Evolutionary conservation across 768 basidiomycete species (phyloP).

Genomic region (Hygrophoropsis aurantiaca): DNA sequence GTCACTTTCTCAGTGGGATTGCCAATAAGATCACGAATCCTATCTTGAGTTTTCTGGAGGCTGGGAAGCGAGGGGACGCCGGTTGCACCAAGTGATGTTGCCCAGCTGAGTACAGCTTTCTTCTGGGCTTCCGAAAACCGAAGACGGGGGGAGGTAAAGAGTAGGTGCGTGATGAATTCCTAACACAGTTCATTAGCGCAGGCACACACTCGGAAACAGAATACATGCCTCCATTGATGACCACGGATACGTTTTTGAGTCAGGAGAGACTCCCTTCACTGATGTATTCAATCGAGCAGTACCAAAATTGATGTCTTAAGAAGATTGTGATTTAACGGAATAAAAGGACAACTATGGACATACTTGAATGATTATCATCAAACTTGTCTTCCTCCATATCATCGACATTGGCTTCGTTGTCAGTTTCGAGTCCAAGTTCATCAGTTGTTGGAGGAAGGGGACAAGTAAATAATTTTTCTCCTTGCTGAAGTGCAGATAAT

Average conservation of each 20-base stretch:
- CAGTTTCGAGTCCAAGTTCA: conserved; percentile 22
- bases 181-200: too few species aligned
- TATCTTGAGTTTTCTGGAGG: conserved; percentile 9
- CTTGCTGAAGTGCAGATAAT: background rate
- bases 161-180: conserved; percentile 23
- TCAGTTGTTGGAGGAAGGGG: background rate
- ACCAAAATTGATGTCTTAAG: too few species aligned
- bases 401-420: too few species aligned
- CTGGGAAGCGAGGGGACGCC: conserved; percentile 23
- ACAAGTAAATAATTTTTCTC: conserved; percentile 5
- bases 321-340: too few species aligned
- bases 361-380: too few species aligned
- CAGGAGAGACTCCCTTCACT: conserved; percentile 36
- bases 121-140: conserved; percentile 28
- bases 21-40: conserved; percentile 10
- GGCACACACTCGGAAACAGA: too few species aligned
- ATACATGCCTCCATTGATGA: conserved; percentile 4
- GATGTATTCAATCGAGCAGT: too few species aligned
- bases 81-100: conserved; percentile 19
- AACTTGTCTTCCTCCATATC: too few species aligned
- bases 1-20: conserved; percentile 17
- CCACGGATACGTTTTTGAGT: conserved; percentile 7
- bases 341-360: too few species aligned
- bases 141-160: conserved; percentile 28
- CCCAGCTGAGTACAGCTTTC: conserved; percentile 27